Conservation (phyloP, 2,329 filamentous ascomycete species). For the Stromatinia cepivora region DNA sequence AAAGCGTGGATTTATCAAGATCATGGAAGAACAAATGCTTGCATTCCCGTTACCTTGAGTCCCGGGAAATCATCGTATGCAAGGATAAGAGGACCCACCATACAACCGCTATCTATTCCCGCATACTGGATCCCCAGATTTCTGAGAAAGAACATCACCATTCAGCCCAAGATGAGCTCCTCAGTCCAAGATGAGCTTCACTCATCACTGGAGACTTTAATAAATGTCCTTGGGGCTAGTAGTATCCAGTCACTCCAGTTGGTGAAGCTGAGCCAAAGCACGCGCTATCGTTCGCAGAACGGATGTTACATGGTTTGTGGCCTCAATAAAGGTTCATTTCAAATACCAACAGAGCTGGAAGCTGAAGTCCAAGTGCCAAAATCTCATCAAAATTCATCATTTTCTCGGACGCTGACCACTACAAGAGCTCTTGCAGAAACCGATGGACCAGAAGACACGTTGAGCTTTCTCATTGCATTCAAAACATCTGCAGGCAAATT, state of each 20-base stretch:
- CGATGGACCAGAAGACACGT: neutral
- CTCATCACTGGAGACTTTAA: neutral
- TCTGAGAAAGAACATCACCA: neutral
- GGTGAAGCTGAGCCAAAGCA: no score
- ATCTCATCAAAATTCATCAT: neutral
- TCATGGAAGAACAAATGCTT: neutral
- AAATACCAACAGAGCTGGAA: neutral
- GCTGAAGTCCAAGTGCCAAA: neutral
- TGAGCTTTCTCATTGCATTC: neutral
- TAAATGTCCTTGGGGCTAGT: no score
- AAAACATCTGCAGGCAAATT: neutral
- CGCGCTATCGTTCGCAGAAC: neutral
- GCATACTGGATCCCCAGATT: neutral
- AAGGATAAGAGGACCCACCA: neutral
- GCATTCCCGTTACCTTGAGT: neutral
- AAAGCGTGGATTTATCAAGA: neutral
- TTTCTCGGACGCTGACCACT: neutral
- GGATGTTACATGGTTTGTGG: neutral
- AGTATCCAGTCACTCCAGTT: no score
- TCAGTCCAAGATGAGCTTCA: neutral
- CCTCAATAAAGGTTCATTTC: no score
- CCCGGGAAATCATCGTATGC: neutral
- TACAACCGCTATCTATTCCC: neutral
- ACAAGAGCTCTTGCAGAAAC: neutral
- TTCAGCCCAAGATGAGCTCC: neutral